Evolutionary conservation across 2,329 filamentous ascomycete genomes (phyloP), one percentile per base, ranked within the genome.

Genomic region (Clarireedia homoeocarpa): DNA sequence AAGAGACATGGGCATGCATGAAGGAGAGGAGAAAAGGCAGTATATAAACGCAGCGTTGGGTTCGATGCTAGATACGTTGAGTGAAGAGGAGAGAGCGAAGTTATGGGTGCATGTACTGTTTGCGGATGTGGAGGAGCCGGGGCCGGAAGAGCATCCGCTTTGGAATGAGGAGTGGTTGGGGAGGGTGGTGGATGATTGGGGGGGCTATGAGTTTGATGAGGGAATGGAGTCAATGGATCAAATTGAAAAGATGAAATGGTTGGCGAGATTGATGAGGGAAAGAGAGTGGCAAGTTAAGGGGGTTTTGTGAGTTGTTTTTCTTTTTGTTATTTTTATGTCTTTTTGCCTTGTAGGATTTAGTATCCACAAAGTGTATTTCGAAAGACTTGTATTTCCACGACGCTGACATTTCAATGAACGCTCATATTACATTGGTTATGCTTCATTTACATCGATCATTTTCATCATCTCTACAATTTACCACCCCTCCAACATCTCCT

Each of bases 21-120:
- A 30, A 9, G 58, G 48, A 39, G 58, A 55, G 39, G 56, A 62
- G 26, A 55, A 27, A 6, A 60, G 27, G 42, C 56, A 62, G 26
- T 63, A 63, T 45, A 51, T 63, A 2, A 58, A 62, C 17, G 56
- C 48, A n/a, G 60, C 60, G 6, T 48, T 63, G 38, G 62, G 52
- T 15, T 57, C 55, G 6, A 42, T 67, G 58, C 39, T 67, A 6
- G 58, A 60, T 15, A 60, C 61, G 5, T 56, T 67, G 26, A 64
- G 60, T 10, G 40, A 24, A 6, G 58, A 57, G 30, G 64, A 67
- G 53, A 57, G 65, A 39, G 48, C 46, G 20, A 61, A 46, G 10
- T 17, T 45, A 26, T 42, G 26, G n/a, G 14, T 51, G 20, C 30
- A 36, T 51, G 12, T 51, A 15, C 30, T 51, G 9, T 51, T 51